Percentiles rank a stretch among this genome's conserved stretches.
Conservation (phyloP, 208 protist genomes). For the Phytomonas sp. region DNA sequence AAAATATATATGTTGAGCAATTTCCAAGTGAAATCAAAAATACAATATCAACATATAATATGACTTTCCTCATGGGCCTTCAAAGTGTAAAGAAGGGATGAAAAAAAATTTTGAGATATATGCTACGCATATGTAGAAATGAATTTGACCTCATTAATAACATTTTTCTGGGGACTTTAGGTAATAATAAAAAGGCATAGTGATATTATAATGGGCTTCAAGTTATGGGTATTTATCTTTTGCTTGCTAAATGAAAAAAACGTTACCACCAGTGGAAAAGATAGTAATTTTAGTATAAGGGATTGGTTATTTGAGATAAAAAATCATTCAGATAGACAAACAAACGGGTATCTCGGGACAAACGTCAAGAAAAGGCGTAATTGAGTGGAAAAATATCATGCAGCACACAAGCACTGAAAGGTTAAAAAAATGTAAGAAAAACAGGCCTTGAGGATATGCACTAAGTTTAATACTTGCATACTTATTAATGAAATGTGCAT, state of each 20-base stretch:
- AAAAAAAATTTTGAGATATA: neutral
- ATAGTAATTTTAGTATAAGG: neutral
- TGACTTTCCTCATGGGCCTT: neutral
- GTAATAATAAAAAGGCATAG: neutral
- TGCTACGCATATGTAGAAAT: neutral
- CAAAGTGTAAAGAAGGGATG: neutral
- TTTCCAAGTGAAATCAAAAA: neutral
- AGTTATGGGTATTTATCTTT: neutral
- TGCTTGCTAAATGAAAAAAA: neutral
- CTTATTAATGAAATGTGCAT: neutral
- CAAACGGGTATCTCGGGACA: neutral
- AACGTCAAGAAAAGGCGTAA: neutral
- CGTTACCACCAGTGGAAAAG: neutral
- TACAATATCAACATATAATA: neutral
- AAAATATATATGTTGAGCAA: neutral
- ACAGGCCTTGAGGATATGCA: neutral
- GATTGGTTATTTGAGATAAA: neutral
- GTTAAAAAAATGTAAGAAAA: constrained; percentile 3
- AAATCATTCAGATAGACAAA: neutral
- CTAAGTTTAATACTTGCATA: neutral
- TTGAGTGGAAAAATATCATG: neutral
- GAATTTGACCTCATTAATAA: neutral
- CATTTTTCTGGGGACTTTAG: neutral
- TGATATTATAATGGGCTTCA: neutral
- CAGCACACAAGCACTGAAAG: neutral